These are phyloP conservation scores for Scedosporium dehoogii DNA, from an alignment of 2,329 filamentous ascomycete species.

Conservation along the genomic window DNA sequence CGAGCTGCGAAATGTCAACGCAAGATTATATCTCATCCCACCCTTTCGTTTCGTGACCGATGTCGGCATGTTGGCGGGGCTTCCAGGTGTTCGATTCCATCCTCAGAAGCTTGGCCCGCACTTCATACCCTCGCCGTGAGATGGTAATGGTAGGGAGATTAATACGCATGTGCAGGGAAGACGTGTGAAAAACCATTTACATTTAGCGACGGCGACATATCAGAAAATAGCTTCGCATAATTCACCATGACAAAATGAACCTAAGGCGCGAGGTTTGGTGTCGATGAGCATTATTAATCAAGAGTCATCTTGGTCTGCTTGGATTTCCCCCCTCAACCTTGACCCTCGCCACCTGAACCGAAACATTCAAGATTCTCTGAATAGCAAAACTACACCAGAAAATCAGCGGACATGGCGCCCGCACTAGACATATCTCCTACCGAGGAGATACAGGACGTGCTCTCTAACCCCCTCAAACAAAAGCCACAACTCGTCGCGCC, in stretches of 20 bases:
- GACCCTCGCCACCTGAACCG: background rate
- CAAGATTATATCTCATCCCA: too few relatives aligned
- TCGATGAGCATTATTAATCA: background rate
- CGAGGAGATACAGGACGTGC: conserved; percentile 54
- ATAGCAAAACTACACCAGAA: background rate
- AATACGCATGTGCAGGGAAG: background rate
- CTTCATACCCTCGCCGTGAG: too few relatives aligned
- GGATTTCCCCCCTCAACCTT: background rate
- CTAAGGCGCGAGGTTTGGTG: background rate
- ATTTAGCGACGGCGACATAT: too few relatives aligned
- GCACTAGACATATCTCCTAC: conserved; percentile 58
- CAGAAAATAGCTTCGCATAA: background rate
- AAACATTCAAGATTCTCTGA: background rate
- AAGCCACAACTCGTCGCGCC: conserved; percentile 84
- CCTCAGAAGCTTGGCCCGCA: too few relatives aligned
- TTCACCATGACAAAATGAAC: background rate
- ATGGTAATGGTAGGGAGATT: too few relatives aligned
- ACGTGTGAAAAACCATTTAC: background rate
- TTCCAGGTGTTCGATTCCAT: background rate
- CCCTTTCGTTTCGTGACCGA: background rate
- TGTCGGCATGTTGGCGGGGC: background rate
- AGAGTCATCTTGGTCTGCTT: background rate
- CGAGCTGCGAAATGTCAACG: background rate
- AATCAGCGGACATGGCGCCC: conserved; percentile 56
- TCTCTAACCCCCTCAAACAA: conserved; percentile 65